Conservation (phyloP, 306 rosid genomes). For the Pyrus bretschneideri region DNA sequence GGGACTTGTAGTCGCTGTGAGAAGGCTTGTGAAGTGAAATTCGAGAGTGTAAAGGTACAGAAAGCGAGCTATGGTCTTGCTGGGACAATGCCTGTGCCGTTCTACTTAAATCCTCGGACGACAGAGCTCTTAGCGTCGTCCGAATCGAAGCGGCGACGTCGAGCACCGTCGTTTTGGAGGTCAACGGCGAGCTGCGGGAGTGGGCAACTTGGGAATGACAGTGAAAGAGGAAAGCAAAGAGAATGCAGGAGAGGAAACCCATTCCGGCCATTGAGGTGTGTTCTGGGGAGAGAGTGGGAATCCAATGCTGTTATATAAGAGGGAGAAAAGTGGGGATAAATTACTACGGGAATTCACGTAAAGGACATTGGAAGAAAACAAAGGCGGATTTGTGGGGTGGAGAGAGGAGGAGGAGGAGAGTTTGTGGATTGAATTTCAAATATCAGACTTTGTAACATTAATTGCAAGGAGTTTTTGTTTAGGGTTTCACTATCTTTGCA, state of each 20-base stretch:
- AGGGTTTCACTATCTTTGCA: too few relatives aligned
- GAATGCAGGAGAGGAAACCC: conserved; percentile 4
- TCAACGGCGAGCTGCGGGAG: conserved; percentile 25
- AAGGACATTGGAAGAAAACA: conserved; percentile 32
- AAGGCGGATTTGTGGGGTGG: conserved; percentile 2
- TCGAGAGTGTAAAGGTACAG: conserved; percentile 47
- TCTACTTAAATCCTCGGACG: conserved; percentile 2
- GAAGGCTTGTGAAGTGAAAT: conserved; percentile 34
- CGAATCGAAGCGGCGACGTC: conserved; percentile 44
- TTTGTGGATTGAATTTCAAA: too few relatives aligned
- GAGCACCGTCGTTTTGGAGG: conserved; percentile 38
- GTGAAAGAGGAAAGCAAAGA: conserved; percentile 16
- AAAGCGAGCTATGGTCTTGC: conserved; percentile 12
- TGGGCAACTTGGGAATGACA: conserved; percentile 2
- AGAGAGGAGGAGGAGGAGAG: conserved; percentile 21
- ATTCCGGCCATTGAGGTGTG: conserved; percentile 15
- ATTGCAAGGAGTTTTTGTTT: too few relatives aligned
- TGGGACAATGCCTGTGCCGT: not conserved
- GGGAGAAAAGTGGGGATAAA: not conserved
- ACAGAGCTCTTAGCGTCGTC: conserved; percentile 13
- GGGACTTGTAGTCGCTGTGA: conserved; percentile 39
- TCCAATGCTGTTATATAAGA: not conserved
- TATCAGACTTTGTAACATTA: too few relatives aligned
- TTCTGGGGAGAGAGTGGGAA: not conserved
- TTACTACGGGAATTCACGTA: not conserved